Evolutionary conservation across 2,329 filamentous ascomycete genomes (phyloP).

Genomic region (Cyphellophora attinorum): DNA sequence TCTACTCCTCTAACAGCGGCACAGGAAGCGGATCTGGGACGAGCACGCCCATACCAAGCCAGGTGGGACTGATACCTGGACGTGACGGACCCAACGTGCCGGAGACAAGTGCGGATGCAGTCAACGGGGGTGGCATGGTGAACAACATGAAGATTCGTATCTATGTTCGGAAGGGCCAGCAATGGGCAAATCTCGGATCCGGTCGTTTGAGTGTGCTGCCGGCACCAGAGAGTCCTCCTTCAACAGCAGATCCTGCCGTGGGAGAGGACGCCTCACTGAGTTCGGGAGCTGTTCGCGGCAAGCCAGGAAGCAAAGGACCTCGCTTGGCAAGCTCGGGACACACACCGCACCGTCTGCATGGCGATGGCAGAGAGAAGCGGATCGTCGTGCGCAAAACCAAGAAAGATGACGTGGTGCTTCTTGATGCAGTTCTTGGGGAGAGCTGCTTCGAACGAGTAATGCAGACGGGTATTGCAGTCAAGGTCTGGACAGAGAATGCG

Average conservation of each 20-base stretch:
- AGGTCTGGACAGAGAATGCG: conserved; percentile 72
- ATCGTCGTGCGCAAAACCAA: conserved; percentile 69
- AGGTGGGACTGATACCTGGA: conserved; percentile 39
- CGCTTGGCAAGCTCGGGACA: conserved; percentile 17
- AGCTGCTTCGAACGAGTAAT: conserved; percentile 78
- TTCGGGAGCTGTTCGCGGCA: neutral
- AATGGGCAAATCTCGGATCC: conserved; percentile 87
- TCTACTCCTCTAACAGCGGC: conserved; percentile 34
- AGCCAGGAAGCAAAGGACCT: conserved; percentile 7
- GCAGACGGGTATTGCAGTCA: conserved; percentile 76
- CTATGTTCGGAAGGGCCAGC: conserved; percentile 64
- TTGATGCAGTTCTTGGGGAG: conserved; percentile 78
- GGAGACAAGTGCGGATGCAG: conserved; percentile 36
- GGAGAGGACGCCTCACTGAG: neutral
- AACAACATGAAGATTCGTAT: conserved; percentile 78
- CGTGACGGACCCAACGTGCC: conserved; percentile 37
- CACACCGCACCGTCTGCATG: conserved; percentile 33
- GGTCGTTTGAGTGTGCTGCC: conserved; percentile 74
- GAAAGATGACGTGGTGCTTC: conserved; percentile 53
- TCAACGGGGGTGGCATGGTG: conserved; percentile 49
- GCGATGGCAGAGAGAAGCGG: conserved; percentile 69
- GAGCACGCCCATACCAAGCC: conserved; percentile 34
- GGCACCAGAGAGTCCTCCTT: conserved; percentile 26
- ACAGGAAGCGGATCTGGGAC: conserved; percentile 25
- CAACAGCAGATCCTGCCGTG: conserved; percentile 3